Evolutionary conservation across 495 filamentous ascomycete genomes (phyloP).

Genomic region (Aspergillus sparsus): DNA sequence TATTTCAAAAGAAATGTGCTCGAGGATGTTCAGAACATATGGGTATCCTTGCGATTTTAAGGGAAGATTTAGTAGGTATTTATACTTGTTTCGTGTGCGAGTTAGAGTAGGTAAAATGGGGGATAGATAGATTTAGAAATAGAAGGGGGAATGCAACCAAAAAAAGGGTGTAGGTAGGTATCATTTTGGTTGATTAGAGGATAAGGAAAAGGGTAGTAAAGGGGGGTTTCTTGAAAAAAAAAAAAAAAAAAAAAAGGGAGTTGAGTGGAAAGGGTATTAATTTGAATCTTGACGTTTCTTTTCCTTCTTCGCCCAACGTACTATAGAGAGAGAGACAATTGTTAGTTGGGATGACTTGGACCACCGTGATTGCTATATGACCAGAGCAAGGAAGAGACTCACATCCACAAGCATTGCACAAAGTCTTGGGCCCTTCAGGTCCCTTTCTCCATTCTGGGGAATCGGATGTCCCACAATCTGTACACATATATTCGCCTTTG

Average conservation of each 20-base stretch:
- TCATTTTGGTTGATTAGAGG: neutral
- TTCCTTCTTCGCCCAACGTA: conserved; percentile 77
- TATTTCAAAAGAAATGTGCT: conserved; percentile 9
- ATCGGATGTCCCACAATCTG: conserved; percentile 91
- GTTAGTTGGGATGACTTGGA: neutral
- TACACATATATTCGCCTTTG: conserved; percentile 96
- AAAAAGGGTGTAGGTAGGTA: neutral
- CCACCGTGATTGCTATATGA: no score
- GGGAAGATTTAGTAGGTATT: neutral
- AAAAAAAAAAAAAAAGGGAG: neutral
- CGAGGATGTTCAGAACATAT: neutral
- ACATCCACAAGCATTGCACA: conserved; percentile 96
- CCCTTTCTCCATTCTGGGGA: conserved; percentile 98
- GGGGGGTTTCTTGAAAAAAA: neutral
- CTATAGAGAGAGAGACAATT: conserved; percentile 26
- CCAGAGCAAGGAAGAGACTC: conserved; percentile 32
- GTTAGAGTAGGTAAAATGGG: no score
- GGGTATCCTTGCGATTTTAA: conserved; percentile 15
- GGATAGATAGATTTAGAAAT: no score
- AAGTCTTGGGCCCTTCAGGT: conserved; percentile 87
- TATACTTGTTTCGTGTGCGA: neutral
- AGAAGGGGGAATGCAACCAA: neutral
- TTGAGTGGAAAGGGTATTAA: neutral
- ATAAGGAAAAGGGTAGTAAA: neutral
- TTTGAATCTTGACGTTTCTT: conserved; percentile 58